Evolutionary conservation across 2,329 filamentous ascomycete species (phyloP), one percentile per base, ranked within the genome.

Genomic region (Arthrinium puccinioides): DNA sequence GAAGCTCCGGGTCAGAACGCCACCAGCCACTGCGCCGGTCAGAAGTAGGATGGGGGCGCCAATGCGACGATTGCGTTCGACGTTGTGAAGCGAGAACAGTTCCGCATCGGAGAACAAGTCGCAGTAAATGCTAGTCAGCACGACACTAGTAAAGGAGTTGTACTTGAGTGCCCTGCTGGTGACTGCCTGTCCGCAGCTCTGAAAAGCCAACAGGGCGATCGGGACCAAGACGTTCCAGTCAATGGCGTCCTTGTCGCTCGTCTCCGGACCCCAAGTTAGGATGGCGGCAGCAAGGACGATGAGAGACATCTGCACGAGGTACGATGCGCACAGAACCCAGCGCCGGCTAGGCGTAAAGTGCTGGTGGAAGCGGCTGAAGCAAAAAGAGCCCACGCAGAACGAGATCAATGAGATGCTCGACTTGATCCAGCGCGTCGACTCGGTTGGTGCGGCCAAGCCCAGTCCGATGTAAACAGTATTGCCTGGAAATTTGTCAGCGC

Each of bases 401-500:
- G 69, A 78, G 20, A 64, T 60, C 16, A 90, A 79, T 0, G 84
- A 87, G 8, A 74, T 72, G n/a, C 73, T 69, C 0, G 84, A 84
- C 46, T 86, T 85, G 52, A 83, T 71, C 79, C 80, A 86, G 34
- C 81, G 71, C 14, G 70, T 72, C 7, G 66, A 66, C 36, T 68
- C 62, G 24, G 51, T 49, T 10, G 77, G 71, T 0, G 75, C 72
- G 8, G 76, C 69, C n/a, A 88, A 64, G 3, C 85, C 85, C 3
- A 89, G 71, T 8, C 84, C 85, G 11, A 88, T 67, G 55, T 87
- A 90, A 32, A 90, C 76, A 5, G 85, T 88, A 59, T 90, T 90
- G 40, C 82, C 73, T 77, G 32, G 11, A 27, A 11, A 21, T n/a
- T n/a, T n/a, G n/a, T n/a, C n/a, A n/a, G n/a, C n/a, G n/a, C n/a